phyloP scores from a whole-genome alignment of 2,329 filamentous ascomycete species.

The Alternaria triticina region DNA sequence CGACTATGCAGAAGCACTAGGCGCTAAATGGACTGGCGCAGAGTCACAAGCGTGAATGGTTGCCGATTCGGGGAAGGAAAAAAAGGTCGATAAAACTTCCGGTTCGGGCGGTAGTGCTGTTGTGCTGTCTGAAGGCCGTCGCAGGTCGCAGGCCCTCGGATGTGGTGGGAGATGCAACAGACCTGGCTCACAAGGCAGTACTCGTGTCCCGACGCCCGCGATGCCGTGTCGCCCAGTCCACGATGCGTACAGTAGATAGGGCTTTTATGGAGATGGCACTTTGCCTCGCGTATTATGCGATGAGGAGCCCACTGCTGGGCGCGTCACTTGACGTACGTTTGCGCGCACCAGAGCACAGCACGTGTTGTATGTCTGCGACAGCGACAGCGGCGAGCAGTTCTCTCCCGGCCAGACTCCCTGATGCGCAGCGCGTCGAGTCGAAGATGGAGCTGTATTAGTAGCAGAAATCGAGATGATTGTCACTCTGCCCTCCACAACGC shows the following conservation, averaged over 20 bases:
- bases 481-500: constrained; percentile 40
- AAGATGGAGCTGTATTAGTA: constrained; percentile 44
- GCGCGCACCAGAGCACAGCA: constrained; percentile 44
- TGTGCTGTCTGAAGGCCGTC: constrained; percentile 19
- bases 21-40: constrained; percentile 40
- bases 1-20: constrained; percentile 41
- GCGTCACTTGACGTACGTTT: constrained; percentile 47
- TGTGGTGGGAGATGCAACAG: constrained; percentile 20
- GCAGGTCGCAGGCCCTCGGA: constrained; percentile 28
- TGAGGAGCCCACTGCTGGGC: constrained; percentile 40
- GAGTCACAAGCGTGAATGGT: constrained; percentile 36
- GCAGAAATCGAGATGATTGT: constrained; percentile 37
- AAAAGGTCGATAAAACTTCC: constrained; percentile 45
- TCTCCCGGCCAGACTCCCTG: constrained; percentile 25
- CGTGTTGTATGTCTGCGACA: constrained; percentile 23
- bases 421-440: constrained; percentile 31
- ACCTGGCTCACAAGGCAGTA: constrained; percentile 27
- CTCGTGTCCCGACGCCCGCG: constrained; percentile 34
- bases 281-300: constrained; percentile 43
- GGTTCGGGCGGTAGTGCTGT: constrained; percentile 35
- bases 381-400: constrained; percentile 15
- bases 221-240: constrained; percentile 38
- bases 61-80: constrained; percentile 32
- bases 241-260: constrained; percentile 32
- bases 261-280: constrained; percentile 40